These are phyloP conservation scores for Phytophthora cactorum DNA, from an alignment of 352 stramenopile species.

Conservation along the genomic window DNA sequence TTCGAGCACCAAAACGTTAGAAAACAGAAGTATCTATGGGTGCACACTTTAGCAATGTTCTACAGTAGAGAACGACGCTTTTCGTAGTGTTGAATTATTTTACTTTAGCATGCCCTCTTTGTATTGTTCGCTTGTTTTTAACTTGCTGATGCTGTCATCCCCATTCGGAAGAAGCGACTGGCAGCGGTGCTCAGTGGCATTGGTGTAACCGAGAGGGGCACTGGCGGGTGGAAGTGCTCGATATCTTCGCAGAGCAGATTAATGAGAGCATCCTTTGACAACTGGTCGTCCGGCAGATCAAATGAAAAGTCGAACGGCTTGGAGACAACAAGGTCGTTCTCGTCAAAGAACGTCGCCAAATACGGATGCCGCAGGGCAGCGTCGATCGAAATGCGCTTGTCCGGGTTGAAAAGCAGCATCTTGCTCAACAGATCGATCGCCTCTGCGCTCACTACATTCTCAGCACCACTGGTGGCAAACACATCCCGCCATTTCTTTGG, in stretches of 20 bases:
- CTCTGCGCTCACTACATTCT: constrained; percentile 41
- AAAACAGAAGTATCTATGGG: no score
- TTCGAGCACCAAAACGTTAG: constrained; percentile 5
- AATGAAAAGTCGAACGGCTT: constrained; percentile 70
- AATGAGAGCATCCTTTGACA: constrained; percentile 69
- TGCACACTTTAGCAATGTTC: no score
- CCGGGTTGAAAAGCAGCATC: constrained; percentile 79
- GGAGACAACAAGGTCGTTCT: constrained; percentile 50
- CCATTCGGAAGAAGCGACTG: constrained; percentile 55
- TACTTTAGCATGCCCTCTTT: constrained; percentile 19
- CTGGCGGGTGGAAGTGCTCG: constrained; percentile 56
- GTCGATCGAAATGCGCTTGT: constrained; percentile 73
- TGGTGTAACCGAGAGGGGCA: constrained; percentile 28
- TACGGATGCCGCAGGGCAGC: constrained; percentile 69
- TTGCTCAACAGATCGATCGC: constrained; percentile 65
- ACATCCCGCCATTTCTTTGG: constrained; percentile 72
- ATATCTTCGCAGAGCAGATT: constrained; percentile 70
- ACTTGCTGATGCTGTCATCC: constrained; percentile 61
- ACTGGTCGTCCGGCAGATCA: constrained; percentile 65
- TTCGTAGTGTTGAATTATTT: constrained; percentile 27
- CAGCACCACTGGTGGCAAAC: constrained; percentile 45
- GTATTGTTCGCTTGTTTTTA: constrained; percentile 7
- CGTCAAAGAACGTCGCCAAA: constrained; percentile 89
- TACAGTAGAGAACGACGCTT: not conserved
- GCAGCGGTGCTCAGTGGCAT: constrained; percentile 22